Base-by-base conservation (phyloP, 2,329 filamentous ascomycete genomes). In the Xylariaceae sp. region DNA sequence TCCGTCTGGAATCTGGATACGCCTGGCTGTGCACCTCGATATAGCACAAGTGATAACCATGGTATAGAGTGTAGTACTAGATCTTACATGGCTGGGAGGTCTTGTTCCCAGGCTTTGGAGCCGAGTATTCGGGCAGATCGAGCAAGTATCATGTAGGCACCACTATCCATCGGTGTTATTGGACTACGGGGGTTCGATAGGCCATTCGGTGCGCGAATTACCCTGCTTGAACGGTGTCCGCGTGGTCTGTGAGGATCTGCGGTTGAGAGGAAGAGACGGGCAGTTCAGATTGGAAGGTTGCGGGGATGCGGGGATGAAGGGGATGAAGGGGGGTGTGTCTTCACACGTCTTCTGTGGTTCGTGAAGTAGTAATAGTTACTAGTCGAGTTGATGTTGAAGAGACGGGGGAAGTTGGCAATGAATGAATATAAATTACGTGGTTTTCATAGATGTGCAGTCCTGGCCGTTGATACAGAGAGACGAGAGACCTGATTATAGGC, bases 311-410 rank as follows among this genome's bases (percentile, higher is more conserved):
- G 53, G 56, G 53, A 46, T 21, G 19, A 26, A 8, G 26, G 26
- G 26, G 26, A n/a, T n/a, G 4, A 39, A 52, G 9, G 32, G 51
- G n/a, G n/a, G n/a, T n/a, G n/a, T n/a, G n/a, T n/a, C n/a, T n/a
- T n/a, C n/a, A n/a, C n/a, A n/a, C n/a, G n/a, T n/a, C n/a, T n/a
- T n/a, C n/a, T n/a, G n/a, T n/a, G n/a, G n/a, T n/a, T n/a, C n/a
- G n/a, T 34, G 32, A 4, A 3, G 9, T 34, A 15, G 32, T 34
- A 34, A 4, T 34, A 34, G 10, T 10, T 13, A 13, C 32, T 15
- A 34, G 32, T 15, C 12, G 18, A 22, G 34, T 43, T 48, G 32
- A 53, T 36, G 47, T 58, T 56, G 56, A 53, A 32, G 49, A 58
- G 50, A 55, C 51, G 46, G 19, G 45, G 16, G 37, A n/a, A 13